phyloP scores from a whole-genome alignment of 192 early-diverging fungal species.

The Entomortierella parvispora region DNA sequence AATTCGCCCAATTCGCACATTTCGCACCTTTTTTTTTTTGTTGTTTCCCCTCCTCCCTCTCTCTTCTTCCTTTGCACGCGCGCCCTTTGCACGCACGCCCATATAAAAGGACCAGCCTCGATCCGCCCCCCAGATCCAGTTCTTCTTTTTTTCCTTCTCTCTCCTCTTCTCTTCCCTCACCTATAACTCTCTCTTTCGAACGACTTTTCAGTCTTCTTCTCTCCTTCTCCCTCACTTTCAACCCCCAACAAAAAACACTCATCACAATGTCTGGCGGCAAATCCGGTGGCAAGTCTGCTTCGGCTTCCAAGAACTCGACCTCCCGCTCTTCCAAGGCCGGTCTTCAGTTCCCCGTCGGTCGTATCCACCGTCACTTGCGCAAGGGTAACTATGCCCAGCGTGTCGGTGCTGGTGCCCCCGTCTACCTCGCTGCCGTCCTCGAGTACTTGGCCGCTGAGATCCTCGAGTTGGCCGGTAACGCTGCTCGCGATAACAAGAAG shows the following conservation, averaged over 20 bases:
- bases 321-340: constrained; percentile 80
- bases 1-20: no score
- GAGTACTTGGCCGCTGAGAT: constrained; percentile 98
- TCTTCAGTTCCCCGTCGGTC: constrained; percentile 96
- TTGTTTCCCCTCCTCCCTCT: no score
- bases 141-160: constrained; percentile 7
- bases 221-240: not conserved
- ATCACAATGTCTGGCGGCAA: constrained; percentile 75
- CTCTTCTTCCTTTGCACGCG: not conserved
- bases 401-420: constrained; percentile 92
- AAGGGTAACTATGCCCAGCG: constrained; percentile 95
- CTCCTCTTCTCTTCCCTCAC: not conserved
- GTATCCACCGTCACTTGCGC: constrained; percentile 95
- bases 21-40: constrained; percentile 4
- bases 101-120: constrained; percentile 19
- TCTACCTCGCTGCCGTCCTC: constrained; percentile 95
- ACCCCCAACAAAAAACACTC: constrained; percentile 3
- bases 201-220: constrained; percentile 3
- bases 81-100: not conserved
- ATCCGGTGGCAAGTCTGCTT: constrained; percentile 79
- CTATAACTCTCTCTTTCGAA: not conserved
- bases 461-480: constrained; percentile 95
- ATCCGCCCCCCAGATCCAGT: not conserved
- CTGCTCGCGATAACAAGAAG: constrained; percentile 95
- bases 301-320: constrained; percentile 68